These are phyloP conservation scores for Calcarisporium arbuscula DNA, from an alignment of 2,329 filamentous ascomycete species.

Conservation along the genomic window DNA sequence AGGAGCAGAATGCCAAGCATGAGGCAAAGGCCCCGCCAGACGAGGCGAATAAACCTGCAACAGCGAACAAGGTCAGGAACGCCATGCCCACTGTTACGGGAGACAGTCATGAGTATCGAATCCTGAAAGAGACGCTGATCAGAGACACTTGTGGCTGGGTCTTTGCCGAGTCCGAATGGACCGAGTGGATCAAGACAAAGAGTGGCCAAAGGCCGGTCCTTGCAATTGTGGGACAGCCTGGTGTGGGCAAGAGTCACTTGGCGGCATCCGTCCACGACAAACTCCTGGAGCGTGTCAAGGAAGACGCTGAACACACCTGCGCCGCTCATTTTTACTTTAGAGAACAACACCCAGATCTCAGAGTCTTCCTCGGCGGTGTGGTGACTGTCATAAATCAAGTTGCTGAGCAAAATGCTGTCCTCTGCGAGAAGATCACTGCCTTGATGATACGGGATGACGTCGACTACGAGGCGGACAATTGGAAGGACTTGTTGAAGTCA, in stretches of 20 bases:
- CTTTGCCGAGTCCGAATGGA: conserved; percentile 18
- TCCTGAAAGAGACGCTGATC: conserved; percentile 21
- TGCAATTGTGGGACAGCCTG: conserved; percentile 21
- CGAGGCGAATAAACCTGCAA: conserved; percentile 16
- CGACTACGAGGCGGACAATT: conserved; percentile 5
- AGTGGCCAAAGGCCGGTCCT: conserved; percentile 17
- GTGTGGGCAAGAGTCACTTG: conserved; percentile 27
- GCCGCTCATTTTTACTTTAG: conserved; percentile 30
- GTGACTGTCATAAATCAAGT: conserved; percentile 22
- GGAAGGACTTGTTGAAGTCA: conserved; percentile 14
- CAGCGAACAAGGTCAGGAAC: conserved; percentile 17
- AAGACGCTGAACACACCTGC: conserved; percentile 14
- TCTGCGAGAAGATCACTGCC: conserved; percentile 22
- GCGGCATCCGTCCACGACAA: conserved; percentile 17
- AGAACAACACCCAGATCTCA: conserved; percentile 22
- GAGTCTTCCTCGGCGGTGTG: conserved; percentile 16
- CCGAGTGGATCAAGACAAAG: conserved; percentile 20
- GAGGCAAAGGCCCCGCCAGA: conserved; percentile 11
- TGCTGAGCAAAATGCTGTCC: conserved; percentile 18
- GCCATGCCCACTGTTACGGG: conserved; percentile 14
- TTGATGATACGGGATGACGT: conserved; percentile 20
- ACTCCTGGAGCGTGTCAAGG: conserved; percentile 6
- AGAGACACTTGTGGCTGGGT: conserved; percentile 25
- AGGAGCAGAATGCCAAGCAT: conserved; percentile 12
- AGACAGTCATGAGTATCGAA: conserved; percentile 18